Evolutionary conservation across 2,329 filamentous ascomycete species (phyloP).

Genomic region (Fusarium luffae): DNA sequence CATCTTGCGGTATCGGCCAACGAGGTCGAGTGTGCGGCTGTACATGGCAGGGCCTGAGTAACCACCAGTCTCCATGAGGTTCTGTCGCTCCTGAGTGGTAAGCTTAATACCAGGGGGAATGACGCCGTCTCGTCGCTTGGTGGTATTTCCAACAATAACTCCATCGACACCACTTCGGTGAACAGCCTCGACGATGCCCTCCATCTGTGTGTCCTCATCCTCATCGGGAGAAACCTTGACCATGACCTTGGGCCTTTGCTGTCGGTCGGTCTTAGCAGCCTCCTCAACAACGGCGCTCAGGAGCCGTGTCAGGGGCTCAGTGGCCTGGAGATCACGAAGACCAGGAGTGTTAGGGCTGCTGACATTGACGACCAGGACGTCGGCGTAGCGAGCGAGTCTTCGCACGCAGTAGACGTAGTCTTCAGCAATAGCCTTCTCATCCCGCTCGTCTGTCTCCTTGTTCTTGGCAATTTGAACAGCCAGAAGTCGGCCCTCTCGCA

Average conservation of each 20-base stretch:
- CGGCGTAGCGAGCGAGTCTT: conserved; percentile 85
- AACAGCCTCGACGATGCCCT: conserved; percentile 88
- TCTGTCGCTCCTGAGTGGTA: conserved; percentile 71
- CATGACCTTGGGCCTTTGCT: conserved; percentile 79
- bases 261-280: conserved; percentile 74
- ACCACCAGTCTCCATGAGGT: conserved; percentile 82
- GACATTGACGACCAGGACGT: conserved; percentile 97
- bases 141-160: conserved; percentile 97
- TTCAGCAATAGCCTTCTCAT: conserved; percentile 82
- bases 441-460: conserved; percentile 86
- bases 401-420: conserved; percentile 92
- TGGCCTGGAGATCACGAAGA: conserved; percentile 85
- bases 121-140: conserved; percentile 80
- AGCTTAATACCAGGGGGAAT: conserved; percentile 75
- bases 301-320: conserved; percentile 83
- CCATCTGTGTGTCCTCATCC: conserved; percentile 83
- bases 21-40: conserved; percentile 79
- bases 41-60: conserved; percentile 94
- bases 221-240: conserved; percentile 98
- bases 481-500: conserved; percentile 79
- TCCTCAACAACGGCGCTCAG: conserved; percentile 85
- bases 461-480: conserved; percentile 98
- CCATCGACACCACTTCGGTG: conserved; percentile 89
- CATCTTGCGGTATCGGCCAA: conserved; percentile 79
- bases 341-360: conserved; percentile 97